Evolutionary conservation across 164 flowering plant species (phyloP), one percentile per base, ranked within the genome.

Genomic region (Berberis vulgaris): DNA sequence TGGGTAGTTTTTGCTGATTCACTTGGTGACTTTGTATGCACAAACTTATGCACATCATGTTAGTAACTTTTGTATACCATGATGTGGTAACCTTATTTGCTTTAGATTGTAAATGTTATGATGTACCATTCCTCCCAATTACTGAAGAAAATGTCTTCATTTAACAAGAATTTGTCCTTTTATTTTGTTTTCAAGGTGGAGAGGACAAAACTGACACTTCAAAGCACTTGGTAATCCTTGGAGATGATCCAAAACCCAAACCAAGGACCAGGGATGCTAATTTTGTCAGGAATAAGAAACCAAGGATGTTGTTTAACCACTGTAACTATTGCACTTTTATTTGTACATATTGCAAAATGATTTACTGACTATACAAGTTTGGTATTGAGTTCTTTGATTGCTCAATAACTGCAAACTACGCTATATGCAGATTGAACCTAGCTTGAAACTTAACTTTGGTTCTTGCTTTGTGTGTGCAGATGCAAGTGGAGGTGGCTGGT

Each of bases 401-500:
- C 4, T 4, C 49, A 46, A 7, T 4, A 46, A 46, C 49, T 50
- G 54, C 10, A 50, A 50, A 2, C 12, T 50, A 7, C 8, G 5
- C 10, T 0, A 7, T 8, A 50, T 3, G 12, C 3, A 50, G 2
- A 0, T 7, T 4, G 3, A 8, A n/a, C 12, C 54, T 8, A 50
- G 0, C 5, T 26, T 54, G 57, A 2, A 4, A 13, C 4, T 13
- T 5, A 6, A 49, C 26, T 26, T 5, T n/a, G 62, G 5, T 57
- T 44, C 45, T 57, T 50, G 43, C 41, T 43, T 54, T 57, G 4
- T 61, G 45, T 8, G 69, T 12, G 43, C 81, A 93, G 98, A 93
- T 85, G 97, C 83, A 73, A 88, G 79, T 78, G 98, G 98, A 44
- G 67, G 77, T 60, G 97, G 98, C 39, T 90, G 90, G 90, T 90